phyloP scores from a whole-genome alignment of 805 yeast species.

The Metschnikowia amazonensis region DNA sequence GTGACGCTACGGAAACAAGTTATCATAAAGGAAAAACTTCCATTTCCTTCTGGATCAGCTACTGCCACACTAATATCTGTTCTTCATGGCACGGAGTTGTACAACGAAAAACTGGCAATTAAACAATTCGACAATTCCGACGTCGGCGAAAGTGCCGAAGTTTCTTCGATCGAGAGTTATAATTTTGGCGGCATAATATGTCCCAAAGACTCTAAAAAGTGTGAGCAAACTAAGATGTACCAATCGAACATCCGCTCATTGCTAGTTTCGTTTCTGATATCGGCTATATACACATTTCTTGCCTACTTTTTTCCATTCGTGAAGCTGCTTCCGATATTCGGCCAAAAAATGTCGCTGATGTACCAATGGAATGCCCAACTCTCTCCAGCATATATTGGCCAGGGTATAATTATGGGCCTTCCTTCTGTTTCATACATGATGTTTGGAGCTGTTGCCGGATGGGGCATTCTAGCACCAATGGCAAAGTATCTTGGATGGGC shows the following conservation, averaged over 20 bases:
- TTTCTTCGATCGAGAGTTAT: constrained; percentile 7
- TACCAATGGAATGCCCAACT: constrained; percentile 91
- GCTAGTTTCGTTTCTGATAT: constrained; percentile 55
- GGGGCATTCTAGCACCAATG: constrained; percentile 88
- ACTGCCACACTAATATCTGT: constrained; percentile 92
- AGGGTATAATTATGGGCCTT: constrained; percentile 95
- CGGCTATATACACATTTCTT: constrained; percentile 67
- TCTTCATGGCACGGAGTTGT: constrained; percentile 65
- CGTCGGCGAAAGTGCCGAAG: neutral
- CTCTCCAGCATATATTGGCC: constrained; percentile 96
- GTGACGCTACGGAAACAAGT: constrained; percentile 84
- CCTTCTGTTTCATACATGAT: constrained; percentile 90
- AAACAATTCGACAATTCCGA: neutral
- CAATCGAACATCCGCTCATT: constrained; percentile 59
- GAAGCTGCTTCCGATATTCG: constrained; percentile 72
- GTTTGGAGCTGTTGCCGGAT: constrained; percentile 83
- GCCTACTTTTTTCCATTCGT: constrained; percentile 74
- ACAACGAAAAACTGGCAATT: constrained; percentile 26
- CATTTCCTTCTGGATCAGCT: constrained; percentile 94
- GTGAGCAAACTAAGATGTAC: constrained; percentile 29
- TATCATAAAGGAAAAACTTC: constrained; percentile 78
- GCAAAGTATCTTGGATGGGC: constrained; percentile 78
- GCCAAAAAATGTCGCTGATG: constrained; percentile 51
- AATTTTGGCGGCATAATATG: constrained; percentile 17
- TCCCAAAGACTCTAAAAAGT: constrained; percentile 15